These are phyloP conservation scores for Tripterygium wilfordii DNA, from an alignment of 177 flowering plant genomes.

Conservation along the genomic window DNA sequence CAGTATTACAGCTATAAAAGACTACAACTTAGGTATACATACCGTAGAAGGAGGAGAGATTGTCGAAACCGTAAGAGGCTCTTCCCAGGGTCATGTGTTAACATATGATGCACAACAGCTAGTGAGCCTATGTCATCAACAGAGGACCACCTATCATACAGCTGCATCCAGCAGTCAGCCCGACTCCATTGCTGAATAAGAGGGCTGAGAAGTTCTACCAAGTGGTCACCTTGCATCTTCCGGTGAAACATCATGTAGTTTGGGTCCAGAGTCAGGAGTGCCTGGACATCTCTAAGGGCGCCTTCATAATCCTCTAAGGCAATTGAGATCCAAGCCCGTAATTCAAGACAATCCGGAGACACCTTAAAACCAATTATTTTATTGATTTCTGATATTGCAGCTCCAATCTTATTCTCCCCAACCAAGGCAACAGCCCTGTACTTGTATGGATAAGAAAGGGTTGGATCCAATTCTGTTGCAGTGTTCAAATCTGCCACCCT, in stretches of 20 bases:
- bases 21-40: slow-evolving; percentile 2
- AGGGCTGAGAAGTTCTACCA: slow-evolving; percentile 62
- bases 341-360: slow-evolving; percentile 79
- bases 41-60: slow-evolving; percentile 90
- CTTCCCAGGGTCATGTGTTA: slow-evolving; percentile 71
- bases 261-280: slow-evolving; percentile 74
- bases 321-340: slow-evolving; percentile 79
- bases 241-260: slow-evolving; percentile 73
- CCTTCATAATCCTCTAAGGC: slow-evolving; percentile 65
- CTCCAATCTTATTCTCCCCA: slow-evolving; percentile 56
- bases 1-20: no score
- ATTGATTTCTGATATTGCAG: slow-evolving; percentile 67
- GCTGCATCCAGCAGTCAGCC: slow-evolving; percentile 97
- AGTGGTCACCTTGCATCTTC: slow-evolving; percentile 51
- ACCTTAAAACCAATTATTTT: slow-evolving; percentile 73
- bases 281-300: slow-evolving; percentile 71
- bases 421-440: slow-evolving; percentile 57
- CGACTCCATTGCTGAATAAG: slow-evolving; percentile 65
- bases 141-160: slow-evolving; percentile 85
- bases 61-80: slow-evolving; percentile 81
- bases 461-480: slow-evolving; percentile 86
- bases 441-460: slow-evolving; percentile 82
- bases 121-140: slow-evolving; percentile 97
- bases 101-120: slow-evolving; percentile 91
- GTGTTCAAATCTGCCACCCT: slow-evolving; percentile 60